Base-by-base conservation (phyloP, 176 grass and related monocot species). In the Guadua angustifolia region DNA sequence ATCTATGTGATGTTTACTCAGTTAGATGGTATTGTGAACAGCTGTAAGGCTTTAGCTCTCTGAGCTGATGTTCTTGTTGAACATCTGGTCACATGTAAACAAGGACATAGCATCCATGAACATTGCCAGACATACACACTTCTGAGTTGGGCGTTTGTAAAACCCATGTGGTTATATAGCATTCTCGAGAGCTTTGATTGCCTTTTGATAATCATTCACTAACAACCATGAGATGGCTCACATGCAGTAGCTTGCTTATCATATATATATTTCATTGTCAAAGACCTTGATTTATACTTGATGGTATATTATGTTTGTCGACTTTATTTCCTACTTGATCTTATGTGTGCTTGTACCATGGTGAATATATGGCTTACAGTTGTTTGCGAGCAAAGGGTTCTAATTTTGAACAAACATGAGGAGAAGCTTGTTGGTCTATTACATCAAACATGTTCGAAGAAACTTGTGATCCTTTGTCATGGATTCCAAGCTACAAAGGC, bases 401-500 rank as follows among this genome's bases (percentile, higher is more conserved):
- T 84, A n/a, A 88, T 95, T 81, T 61, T 32, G 78, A 98, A 98
- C 49, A 84, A 85, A 18, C 64, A 83, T 62, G 95, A 85, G 47
- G 95, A 93, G 79, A 93, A 88, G 50, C 89, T 98, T 84, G 89
- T 87, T 19, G 95, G 93, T 32, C 18, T 98, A 65, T 88, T 98
- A 12, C 91, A 98, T 85, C 84, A 93, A 76, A 78, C 85, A 83
- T 72, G 47, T 55, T 95, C 87, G 1, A 86, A 92, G 63, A 88
- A 98, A 78, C 89, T 98, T 82, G 89, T 95, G 66, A 92, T 95
- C 46, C 63, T 93, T 68, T 98, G 91, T 43, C 95, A 98, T 92
- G 95, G 95, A 76, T 93, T 98, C 11, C 84, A 73, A 71, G 93
- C 93, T 79, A 88, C 93, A 51, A 98, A 98, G 95, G 95, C 83